A percentile compares a stretch with the other conserved stretches of the same genome.
Evolutionary conservation across 371 early-diverging fungal species (phyloP).

Genomic region (Quaeritorhiza haematococci): DNA sequence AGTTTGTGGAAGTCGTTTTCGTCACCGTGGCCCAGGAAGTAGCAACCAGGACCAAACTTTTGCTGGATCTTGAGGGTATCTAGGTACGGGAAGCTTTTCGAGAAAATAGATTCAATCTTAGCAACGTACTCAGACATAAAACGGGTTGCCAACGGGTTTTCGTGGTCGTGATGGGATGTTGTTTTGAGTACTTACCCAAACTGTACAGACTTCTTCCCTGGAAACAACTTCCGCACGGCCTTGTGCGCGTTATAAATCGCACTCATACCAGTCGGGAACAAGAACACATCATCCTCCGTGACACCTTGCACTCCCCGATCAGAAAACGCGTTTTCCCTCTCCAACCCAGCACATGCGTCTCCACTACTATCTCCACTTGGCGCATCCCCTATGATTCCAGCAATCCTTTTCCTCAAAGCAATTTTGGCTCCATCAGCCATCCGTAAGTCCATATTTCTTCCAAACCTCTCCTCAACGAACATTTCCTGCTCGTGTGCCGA

Average conservation of each 20-base stretch:
- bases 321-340: not conserved
- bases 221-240: constrained; percentile 37
- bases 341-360: constrained; percentile 21
- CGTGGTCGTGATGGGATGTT: constrained; percentile 31
- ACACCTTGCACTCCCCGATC: constrained; percentile 24
- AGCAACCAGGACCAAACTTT: constrained; percentile 80
- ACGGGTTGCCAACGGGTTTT: too few species aligned
- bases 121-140: not conserved
- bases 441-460: constrained; percentile 73
- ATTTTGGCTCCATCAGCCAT: constrained; percentile 70
- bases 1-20: constrained; percentile 64
- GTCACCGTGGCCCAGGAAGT: constrained; percentile 81
- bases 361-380: too few species aligned
- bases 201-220: constrained; percentile 68
- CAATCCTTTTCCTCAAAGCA: constrained; percentile 73
- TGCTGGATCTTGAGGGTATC: constrained; percentile 92
- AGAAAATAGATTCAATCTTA: not conserved
- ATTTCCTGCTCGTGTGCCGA: constrained; percentile 44
- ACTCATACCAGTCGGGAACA: constrained; percentile 88
- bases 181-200: constrained; percentile 87
- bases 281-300: constrained; percentile 71
- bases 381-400: constrained; percentile 63
- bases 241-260: constrained; percentile 85
- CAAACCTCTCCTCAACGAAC: constrained; percentile 85
- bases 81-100: constrained; percentile 79